A percentile compares a stretch with the other conserved stretches of the same genome.
Conservation (phyloP, 148 eudicot genomes). For the Selenicereus undatus region DNA sequence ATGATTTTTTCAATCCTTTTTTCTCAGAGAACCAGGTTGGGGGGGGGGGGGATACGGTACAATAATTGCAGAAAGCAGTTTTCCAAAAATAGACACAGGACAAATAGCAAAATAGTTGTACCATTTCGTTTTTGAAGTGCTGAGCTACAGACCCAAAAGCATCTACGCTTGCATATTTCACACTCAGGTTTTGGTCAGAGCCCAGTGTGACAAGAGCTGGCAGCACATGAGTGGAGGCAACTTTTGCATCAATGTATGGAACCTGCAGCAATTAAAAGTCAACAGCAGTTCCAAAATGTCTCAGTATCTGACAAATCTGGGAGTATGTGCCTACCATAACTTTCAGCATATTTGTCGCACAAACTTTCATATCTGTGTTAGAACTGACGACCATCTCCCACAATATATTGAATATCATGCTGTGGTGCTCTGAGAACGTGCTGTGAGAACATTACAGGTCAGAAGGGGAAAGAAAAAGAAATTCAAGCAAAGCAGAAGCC, state of each 20-base stretch:
- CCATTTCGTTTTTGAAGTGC: slow-evolving; percentile 87
- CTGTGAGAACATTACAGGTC: slow-evolving; percentile 36
- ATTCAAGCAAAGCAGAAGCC: neutral
- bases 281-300: neutral
- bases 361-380: slow-evolving; percentile 62
- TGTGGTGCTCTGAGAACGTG: slow-evolving; percentile 70
- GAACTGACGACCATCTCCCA: slow-evolving; percentile 99
- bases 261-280: slow-evolving; percentile 41
- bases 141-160: slow-evolving; percentile 99
- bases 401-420: slow-evolving; percentile 66
- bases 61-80: neutral
- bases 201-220: slow-evolving; percentile 98
- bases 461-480: slow-evolving; percentile 11
- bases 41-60: neutral
- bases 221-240: slow-evolving; percentile 77
- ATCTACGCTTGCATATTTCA: slow-evolving; percentile 87
- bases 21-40: neutral
- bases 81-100: neutral
- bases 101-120: slow-evolving; percentile 25
- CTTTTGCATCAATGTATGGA: slow-evolving; percentile 84
- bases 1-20: neutral
- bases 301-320: neutral
- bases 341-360: slow-evolving; percentile 82
- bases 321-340: slow-evolving; percentile 50
- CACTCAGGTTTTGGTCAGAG: slow-evolving; percentile 83